Evolutionary conservation across 495 filamentous ascomycete genomes (phyloP).

Genomic region (Talaromyces liani): DNA sequence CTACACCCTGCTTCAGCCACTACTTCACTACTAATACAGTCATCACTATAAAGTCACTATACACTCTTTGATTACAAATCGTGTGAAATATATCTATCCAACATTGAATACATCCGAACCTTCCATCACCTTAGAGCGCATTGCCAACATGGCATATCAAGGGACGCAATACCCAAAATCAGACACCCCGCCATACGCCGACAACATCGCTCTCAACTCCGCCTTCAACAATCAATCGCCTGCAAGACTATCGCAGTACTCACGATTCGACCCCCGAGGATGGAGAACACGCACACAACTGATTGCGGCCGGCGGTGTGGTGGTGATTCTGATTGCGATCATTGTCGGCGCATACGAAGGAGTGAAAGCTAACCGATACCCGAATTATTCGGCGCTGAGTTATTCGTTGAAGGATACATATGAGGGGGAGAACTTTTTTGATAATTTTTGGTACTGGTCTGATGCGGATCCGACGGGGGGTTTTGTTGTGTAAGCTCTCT

Average conservation of each 20-base stretch:
- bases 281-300: slow-evolving; percentile 43
- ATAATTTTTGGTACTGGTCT: slow-evolving; percentile 46
- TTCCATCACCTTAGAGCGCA: not conserved
- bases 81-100: not conserved
- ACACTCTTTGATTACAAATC: not conserved
- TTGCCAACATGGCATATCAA: not conserved
- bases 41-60: too few relatives aligned
- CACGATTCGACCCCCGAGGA: slow-evolving; percentile 41
- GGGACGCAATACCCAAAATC: not conserved
- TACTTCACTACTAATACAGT: not conserved
- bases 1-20: not conserved
- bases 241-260: not conserved
- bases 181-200: not conserved
- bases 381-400: slow-evolving; percentile 40
- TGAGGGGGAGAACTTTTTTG: slow-evolving; percentile 39
- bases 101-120: not conserved
- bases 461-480: slow-evolving; percentile 44
- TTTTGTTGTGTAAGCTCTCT: slow-evolving; percentile 40
- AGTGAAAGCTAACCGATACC: slow-evolving; percentile 40
- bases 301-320: slow-evolving; percentile 19
- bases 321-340: slow-evolving; percentile 40
- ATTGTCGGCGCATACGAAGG: slow-evolving; percentile 49
- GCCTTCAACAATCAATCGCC: not conserved
- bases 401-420: slow-evolving; percentile 49
- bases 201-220: not conserved